A percentile compares a stretch with the other conserved stretches of the same genome.
Conservation (phyloP, 805 yeast genomes). For the Kuraishia cidri region DNA sequence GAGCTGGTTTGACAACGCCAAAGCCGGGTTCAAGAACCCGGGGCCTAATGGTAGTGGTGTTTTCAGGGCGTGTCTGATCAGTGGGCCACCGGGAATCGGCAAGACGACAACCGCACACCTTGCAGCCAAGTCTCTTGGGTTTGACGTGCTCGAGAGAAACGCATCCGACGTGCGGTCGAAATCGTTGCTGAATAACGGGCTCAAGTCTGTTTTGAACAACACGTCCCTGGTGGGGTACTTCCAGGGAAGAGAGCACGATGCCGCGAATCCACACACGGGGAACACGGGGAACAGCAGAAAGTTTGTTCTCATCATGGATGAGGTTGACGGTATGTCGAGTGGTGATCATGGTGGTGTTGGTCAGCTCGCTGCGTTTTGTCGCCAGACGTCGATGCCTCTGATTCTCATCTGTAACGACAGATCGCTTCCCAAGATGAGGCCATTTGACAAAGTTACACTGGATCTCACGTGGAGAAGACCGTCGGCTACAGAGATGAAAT, state of each 20-base stretch:
- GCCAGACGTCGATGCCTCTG: conserved; percentile 80
- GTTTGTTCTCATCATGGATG: conserved; percentile 92
- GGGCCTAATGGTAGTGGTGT: conserved; percentile 60
- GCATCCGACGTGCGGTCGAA: conserved; percentile 91
- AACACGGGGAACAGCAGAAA: conserved; percentile 33
- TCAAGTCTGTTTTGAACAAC: conserved; percentile 68
- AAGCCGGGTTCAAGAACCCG: conserved; percentile 43
- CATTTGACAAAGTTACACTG: conserved; percentile 75
- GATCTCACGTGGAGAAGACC: conserved; percentile 89
- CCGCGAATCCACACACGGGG: conserved; percentile 11
- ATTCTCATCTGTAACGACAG: conserved; percentile 92
- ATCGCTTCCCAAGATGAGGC: conserved; percentile 89
- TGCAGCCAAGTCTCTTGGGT: conserved; percentile 61
- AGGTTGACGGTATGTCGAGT: conserved; percentile 98
- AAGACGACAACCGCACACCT: conserved; percentile 78
- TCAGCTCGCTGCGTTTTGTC: conserved; percentile 79
- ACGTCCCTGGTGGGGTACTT: conserved; percentile 80
- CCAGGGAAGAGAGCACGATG: conserved; percentile 24
- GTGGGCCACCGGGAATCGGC: conserved; percentile 86
- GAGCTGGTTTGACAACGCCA: conserved; percentile 60
- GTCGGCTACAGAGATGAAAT: conserved; percentile 67
- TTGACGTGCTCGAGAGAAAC: conserved; percentile 67
- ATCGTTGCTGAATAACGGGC: conserved; percentile 54
- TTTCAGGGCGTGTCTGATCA: conserved; percentile 76
- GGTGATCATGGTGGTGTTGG: conserved; percentile 99